These are phyloP conservation scores for Triangularia setosa DNA, from an alignment of 2,329 filamentous ascomycete species.

Conservation along the genomic window DNA sequence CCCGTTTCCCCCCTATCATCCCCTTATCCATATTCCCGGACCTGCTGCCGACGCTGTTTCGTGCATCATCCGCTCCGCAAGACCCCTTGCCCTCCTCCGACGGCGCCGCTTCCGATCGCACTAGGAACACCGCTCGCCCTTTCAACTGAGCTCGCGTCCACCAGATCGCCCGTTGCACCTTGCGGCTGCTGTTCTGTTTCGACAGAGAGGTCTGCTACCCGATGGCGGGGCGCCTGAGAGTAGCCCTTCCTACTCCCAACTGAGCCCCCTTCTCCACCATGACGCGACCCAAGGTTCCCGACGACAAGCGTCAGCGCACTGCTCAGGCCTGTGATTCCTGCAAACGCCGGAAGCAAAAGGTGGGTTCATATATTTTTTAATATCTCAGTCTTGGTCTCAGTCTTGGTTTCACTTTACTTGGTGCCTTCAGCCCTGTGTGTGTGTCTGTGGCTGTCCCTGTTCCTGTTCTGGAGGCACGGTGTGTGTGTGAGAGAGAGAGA, in stretches of 20 bases:
- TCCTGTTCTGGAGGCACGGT: not conserved
- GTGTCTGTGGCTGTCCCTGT: not conserved
- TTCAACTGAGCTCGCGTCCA: slow-evolving; percentile 3
- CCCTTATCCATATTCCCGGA: slow-evolving; percentile 19
- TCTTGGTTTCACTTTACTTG: not conserved
- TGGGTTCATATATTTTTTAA: slow-evolving; percentile 34
- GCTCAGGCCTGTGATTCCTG: slow-evolving; percentile 62
- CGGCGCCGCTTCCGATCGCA: slow-evolving; percentile 26
- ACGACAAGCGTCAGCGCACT: slow-evolving; percentile 59
- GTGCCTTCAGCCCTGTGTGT: slow-evolving; percentile 1
- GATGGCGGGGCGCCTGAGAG: slow-evolving; percentile 27
- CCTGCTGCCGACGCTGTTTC: slow-evolving; percentile 25
- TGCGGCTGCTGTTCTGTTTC: slow-evolving; percentile 13
- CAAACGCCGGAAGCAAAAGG: slow-evolving; percentile 65
- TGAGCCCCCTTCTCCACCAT: slow-evolving; percentile 30
- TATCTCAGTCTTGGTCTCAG: slow-evolving; percentile 5
- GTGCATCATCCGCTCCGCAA: slow-evolving; percentile 29
- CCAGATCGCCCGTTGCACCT: slow-evolving; percentile 17
- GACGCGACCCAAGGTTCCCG: slow-evolving; percentile 53
- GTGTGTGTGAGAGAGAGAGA: not conserved
- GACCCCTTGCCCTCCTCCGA: slow-evolving; percentile 12
- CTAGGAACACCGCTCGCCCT: slow-evolving; percentile 7
- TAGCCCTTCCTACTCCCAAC: slow-evolving; percentile 16
- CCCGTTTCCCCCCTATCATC: slow-evolving; percentile 2
- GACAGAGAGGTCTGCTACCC: slow-evolving; percentile 23